These are phyloP conservation scores for Davidsoniella virescens DNA, from an alignment of 2,329 filamentous ascomycete species.

Conservation along the genomic window DNA sequence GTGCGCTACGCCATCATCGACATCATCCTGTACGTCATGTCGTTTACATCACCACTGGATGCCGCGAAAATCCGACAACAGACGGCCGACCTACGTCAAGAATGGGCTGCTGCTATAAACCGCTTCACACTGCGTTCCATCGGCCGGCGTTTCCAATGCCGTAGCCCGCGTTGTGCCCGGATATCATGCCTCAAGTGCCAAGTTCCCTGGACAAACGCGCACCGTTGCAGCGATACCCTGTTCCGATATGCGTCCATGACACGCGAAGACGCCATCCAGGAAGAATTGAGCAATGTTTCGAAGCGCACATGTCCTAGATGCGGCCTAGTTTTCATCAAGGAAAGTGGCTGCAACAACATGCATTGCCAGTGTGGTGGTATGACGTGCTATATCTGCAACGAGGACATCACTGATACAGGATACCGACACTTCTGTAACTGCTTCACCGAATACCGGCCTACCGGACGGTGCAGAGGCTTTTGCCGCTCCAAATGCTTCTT, in stretches of 20 bases:
- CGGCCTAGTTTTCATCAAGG: constrained; percentile 84
- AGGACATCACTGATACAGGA: constrained; percentile 55
- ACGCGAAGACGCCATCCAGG: constrained; percentile 72
- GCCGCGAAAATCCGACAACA: no score
- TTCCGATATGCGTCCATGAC: no score
- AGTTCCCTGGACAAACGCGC: constrained; percentile 74
- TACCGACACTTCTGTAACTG: constrained; percentile 95
- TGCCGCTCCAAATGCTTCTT: no score
- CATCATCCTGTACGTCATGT: background rate
- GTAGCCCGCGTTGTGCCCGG: constrained; percentile 48
- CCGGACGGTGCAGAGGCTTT: no score
- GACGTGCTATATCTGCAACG: constrained; percentile 95
- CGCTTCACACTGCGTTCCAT: constrained; percentile 55
- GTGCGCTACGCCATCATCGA: constrained; percentile 24
- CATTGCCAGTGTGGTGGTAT: constrained; percentile 91
- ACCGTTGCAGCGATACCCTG: constrained; percentile 51
- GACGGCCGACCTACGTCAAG: constrained; percentile 18
- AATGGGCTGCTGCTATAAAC: constrained; percentile 43
- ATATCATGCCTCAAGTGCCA: constrained; percentile 67
- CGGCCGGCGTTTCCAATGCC: constrained; percentile 64
- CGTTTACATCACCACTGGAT: no score
- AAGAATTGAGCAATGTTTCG: constrained; percentile 81
- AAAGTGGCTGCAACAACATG: constrained; percentile 88
- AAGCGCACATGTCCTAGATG: constrained; percentile 91
- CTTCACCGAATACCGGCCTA: constrained; percentile 30